Evolutionary conservation across 805 yeast genomes (phyloP).

Genomic region (Tetrapisispora iriomotensis): DNA sequence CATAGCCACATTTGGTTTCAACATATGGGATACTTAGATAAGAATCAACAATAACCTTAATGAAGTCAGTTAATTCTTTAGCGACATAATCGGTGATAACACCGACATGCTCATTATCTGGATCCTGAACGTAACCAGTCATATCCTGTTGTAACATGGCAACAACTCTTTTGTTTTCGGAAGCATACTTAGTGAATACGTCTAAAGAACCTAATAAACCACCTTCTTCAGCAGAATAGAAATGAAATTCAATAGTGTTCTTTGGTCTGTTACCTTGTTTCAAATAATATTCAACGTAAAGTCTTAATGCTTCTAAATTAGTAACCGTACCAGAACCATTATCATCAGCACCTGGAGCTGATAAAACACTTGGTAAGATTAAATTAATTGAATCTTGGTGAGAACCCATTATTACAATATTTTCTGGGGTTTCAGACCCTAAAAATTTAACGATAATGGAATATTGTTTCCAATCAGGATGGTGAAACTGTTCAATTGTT

Average conservation of each 20-base stretch:
- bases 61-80: constrained; percentile 43
- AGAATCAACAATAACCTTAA: constrained; percentile 48
- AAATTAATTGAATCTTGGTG: constrained; percentile 82
- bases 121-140: constrained; percentile 66
- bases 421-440: constrained; percentile 35
- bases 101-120: constrained; percentile 61
- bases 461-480: constrained; percentile 66
- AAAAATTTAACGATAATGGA: constrained; percentile 59
- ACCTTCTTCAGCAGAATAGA: constrained; percentile 92
- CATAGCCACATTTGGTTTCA: constrained; percentile 80
- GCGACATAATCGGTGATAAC: constrained; percentile 64
- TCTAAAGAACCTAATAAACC: constrained; percentile 82
- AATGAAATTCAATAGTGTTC: constrained; percentile 84
- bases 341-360: constrained; percentile 94
- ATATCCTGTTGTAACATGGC: constrained; percentile 93
- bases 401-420: constrained; percentile 67
- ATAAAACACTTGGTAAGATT: constrained; percentile 52
- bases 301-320: constrained; percentile 61
- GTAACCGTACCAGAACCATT: constrained; percentile 85
- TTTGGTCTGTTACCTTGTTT: constrained; percentile 37
- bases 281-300: constrained; percentile 34
- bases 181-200: constrained; percentile 47
- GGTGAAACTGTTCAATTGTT: constrained; percentile 43
- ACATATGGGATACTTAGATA: constrained; percentile 62
- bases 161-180: constrained; percentile 41